A percentile compares a stretch with the other conserved stretches of the same genome.
Evolutionary conservation across 208 protist genomes (phyloP).

Genomic region (Histomonas meleagridis): DNA sequence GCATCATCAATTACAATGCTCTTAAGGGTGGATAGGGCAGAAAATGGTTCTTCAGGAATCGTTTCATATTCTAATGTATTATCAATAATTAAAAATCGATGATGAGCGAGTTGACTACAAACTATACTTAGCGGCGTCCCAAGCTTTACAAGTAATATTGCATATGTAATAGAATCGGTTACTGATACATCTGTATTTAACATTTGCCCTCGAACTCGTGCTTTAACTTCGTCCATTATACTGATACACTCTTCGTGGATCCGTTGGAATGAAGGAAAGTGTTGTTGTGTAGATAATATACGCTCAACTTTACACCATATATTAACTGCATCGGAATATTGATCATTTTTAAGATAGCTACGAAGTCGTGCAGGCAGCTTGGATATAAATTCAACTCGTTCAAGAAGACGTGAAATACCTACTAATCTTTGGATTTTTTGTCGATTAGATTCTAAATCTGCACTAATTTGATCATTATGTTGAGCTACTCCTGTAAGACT

Average conservation of each 20-base stretch:
- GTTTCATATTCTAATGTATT: background rate
- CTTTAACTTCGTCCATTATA: background rate
- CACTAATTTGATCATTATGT: background rate
- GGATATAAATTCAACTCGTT: background rate
- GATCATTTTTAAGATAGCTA: background rate
- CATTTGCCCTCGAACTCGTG: background rate
- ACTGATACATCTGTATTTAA: background rate
- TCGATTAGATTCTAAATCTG: background rate
- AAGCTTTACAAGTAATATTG: background rate
- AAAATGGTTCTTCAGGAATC: conserved; percentile 1
- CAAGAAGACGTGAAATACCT: background rate
- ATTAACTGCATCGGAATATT: background rate
- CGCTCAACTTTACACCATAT: background rate
- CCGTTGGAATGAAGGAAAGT: background rate
- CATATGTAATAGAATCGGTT: background rate
- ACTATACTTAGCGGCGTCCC: background rate
- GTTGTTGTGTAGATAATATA: background rate
- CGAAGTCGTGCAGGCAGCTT: background rate
- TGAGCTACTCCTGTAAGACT: background rate
- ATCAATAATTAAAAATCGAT: conserved; percentile 27
- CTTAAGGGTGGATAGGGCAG: background rate
- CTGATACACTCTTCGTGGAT: background rate
- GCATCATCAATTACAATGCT: background rate
- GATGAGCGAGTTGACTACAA: conserved; percentile 1
- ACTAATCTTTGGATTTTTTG: background rate